Base-by-base conservation (phyloP, 768 basidiomycete species). In the Trametes sanguinea region DNA sequence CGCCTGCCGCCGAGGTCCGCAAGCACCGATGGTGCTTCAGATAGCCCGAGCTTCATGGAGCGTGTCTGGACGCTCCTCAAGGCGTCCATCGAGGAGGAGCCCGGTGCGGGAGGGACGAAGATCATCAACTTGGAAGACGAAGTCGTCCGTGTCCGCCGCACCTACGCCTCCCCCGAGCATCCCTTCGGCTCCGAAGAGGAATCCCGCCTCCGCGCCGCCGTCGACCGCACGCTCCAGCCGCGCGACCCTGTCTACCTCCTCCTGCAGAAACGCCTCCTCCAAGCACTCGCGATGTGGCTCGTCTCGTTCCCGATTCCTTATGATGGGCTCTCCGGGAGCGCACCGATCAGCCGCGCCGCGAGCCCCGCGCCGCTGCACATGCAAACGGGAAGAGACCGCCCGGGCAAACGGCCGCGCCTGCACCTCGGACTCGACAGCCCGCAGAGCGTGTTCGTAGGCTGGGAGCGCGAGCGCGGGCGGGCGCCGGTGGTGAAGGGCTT, bases 71-170 rank as follows among this genome's bases (percentile, higher is more conserved):
- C 82, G 2, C 80, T 90, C 10, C 80, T 91, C 22, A 78, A 78
- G 62, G 73, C 77, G 16, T 87, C 89, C 65, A 80, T 89, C 46
- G 73, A 79, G 1, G 77, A 75, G 44, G 73, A 73, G 40, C 55
- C 73, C 0, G 72, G 63, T n/a, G 63, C 73, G 17, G 68, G 72
- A 13, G 72, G 74, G 17, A 86, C 85, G 16, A 88, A 86, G 67
- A 71, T 90, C 40, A 70, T 85, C 48, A 85, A 91, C 69, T 81
- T 92, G 29, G 87, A 86, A 0, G 90, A 91, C 68, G 90, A 92
- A 69, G 84, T 91, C 47, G 71, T 90, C 33, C 84, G 81, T 27
- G 83, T 83, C 5, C 80, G 80, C 33, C 73, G 74, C 32, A 69
- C 74, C 17, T 69, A 63, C 27, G 60, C 65, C 27, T 52, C 76